These are phyloP conservation scores for Exophiala mesophila DNA, from an alignment of 2,329 filamentous ascomycete species.

Conservation along the genomic window DNA sequence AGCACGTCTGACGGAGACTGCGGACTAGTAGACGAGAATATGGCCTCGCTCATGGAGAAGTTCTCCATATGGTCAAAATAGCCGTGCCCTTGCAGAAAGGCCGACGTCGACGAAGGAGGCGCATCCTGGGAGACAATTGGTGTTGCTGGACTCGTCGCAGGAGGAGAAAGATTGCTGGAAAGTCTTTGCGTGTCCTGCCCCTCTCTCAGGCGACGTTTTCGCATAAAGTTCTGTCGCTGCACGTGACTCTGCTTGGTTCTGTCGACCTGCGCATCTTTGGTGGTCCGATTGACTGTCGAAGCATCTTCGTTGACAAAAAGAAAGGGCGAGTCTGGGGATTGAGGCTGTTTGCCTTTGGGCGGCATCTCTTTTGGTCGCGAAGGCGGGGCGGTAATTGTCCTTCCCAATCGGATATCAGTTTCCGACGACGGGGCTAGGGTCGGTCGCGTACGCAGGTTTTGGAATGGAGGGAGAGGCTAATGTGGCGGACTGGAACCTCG, in stretches of 20 bases:
- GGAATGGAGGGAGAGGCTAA: too few species aligned
- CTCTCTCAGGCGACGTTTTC: slow-evolving; percentile 15
- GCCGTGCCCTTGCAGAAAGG: not conserved
- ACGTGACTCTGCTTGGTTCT: slow-evolving; percentile 26
- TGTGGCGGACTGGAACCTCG: too few species aligned
- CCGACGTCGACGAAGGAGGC: slow-evolving; percentile 6
- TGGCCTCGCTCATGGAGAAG: slow-evolving; percentile 9
- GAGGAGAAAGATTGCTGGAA: slow-evolving; percentile 9
- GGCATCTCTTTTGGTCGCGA: too few species aligned
- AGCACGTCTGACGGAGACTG: slow-evolving; percentile 5
- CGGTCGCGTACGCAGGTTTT: too few species aligned
- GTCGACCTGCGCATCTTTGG: slow-evolving; percentile 19
- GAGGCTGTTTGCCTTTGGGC: slow-evolving; percentile 16
- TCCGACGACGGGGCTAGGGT: too few species aligned
- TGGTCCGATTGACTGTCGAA: slow-evolving; percentile 15
- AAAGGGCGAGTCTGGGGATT: slow-evolving; percentile 19
- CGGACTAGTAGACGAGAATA: slow-evolving; percentile 12
- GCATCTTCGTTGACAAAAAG: slow-evolving; percentile 24
- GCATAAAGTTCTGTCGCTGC: slow-evolving; percentile 23
- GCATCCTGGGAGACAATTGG: slow-evolving; percentile 4
- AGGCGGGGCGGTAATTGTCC: too few species aligned
- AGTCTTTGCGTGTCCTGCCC: slow-evolving; percentile 6
- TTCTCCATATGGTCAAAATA: slow-evolving; percentile 15
- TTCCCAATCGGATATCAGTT: too few species aligned
- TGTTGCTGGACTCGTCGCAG: slow-evolving; percentile 8